phyloP scores from a whole-genome alignment of 1,139 yeast species.

The Yamadazyma membranifaciens region DNA sequence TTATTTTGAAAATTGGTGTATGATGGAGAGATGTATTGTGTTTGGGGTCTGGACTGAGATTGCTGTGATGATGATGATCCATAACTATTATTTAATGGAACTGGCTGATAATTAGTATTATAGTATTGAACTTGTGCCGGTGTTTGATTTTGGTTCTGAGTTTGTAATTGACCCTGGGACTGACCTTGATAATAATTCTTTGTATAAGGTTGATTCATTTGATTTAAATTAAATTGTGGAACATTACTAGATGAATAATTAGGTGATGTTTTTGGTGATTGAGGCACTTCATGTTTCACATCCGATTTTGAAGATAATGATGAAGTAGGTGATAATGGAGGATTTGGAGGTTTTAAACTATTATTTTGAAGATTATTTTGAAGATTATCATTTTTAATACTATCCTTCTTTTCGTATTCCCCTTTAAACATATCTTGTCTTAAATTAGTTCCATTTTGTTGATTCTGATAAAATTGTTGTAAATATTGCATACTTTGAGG shows the following conservation, averaged over 20 bases:
- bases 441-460: conserved; percentile 17
- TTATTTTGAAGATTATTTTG: conserved; percentile 5
- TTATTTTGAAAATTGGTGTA: conserved; percentile 10
- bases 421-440: conserved; percentile 43
- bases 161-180: too few species aligned
- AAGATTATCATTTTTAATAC: background rate
- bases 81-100: background rate
- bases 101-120: conserved; percentile 1
- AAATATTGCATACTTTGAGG: conserved; percentile 15
- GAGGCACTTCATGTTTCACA: conserved; percentile 35
- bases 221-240: conserved; percentile 5
- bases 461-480: conserved; percentile 6
- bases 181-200: background rate
- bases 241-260: conserved; percentile 5
- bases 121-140: background rate
- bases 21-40: conserved; percentile 12
- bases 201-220: conserved; percentile 3
- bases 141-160: too few species aligned
- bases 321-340: conserved; percentile 33
- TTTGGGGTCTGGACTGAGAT: background rate
- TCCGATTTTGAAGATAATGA: conserved; percentile 36
- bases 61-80: background rate
- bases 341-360: conserved; percentile 10
- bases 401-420: background rate
- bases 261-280: conserved; percentile 46